Evolutionary conservation across 805 yeast species (phyloP).

Genomic region (Candida wancherniae): DNA sequence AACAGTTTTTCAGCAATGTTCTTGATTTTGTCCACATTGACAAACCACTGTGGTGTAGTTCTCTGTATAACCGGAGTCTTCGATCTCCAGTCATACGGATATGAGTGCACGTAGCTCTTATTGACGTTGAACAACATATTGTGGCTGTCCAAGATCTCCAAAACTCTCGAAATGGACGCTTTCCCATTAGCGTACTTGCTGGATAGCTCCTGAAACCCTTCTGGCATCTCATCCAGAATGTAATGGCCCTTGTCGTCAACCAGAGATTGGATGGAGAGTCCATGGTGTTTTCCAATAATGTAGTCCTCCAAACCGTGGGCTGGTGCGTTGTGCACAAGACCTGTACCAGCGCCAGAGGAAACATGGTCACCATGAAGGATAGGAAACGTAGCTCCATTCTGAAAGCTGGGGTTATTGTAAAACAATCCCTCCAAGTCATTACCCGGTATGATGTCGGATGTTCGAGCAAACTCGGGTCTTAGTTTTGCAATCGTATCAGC

Average conservation of each 20-base stretch:
- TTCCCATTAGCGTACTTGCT: slow-evolving; percentile 13
- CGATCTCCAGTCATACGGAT: slow-evolving; percentile 97
- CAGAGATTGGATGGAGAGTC: slow-evolving; percentile 63
- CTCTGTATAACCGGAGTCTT: slow-evolving; percentile 92
- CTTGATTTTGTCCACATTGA: slow-evolving; percentile 75
- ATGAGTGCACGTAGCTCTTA: slow-evolving; percentile 64
- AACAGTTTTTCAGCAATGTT: slow-evolving; percentile 55
- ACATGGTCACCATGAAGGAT: slow-evolving; percentile 80
- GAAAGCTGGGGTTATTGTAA: slow-evolving; percentile 56
- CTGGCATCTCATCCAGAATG: slow-evolving; percentile 45
- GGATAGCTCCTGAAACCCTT: slow-evolving; percentile 29
- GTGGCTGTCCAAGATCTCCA: slow-evolving; percentile 35
- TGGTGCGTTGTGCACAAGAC: slow-evolving; percentile 94
- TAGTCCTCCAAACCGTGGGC: slow-evolving; percentile 98
- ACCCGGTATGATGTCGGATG: slow-evolving; percentile 18
- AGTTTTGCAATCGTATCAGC: slow-evolving; percentile 33
- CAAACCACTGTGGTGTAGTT: slow-evolving; percentile 96
- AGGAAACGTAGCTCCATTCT: slow-evolving; percentile 40
- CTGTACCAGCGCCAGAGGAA: slow-evolving; percentile 79
- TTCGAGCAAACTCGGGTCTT: slow-evolving; percentile 14
- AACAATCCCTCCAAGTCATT: slow-evolving; percentile 21
- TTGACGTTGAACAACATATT: slow-evolving; percentile 48
- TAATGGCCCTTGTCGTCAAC: slow-evolving; percentile 75
- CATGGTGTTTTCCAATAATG: slow-evolving; percentile 54
- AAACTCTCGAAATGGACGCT: slow-evolving; percentile 25